Conservation (phyloP, 2,329 filamentous ascomycete species). For the Neofusicoccum sp. region DNA sequence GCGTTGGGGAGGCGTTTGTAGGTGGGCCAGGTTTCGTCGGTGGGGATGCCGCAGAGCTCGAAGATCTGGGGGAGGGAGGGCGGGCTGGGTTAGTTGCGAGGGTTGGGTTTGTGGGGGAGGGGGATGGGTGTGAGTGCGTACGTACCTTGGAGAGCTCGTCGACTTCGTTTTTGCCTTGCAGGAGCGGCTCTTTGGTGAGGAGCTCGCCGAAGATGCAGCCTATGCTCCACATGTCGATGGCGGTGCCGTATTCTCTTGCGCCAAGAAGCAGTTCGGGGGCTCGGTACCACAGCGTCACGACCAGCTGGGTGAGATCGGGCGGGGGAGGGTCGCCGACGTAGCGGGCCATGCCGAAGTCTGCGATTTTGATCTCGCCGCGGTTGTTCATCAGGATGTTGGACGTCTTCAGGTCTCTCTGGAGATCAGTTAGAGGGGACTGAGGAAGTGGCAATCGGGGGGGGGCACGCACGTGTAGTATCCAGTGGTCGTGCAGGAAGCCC, state of each 20-base stretch:
- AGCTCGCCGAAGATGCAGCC: slow-evolving; percentile 96
- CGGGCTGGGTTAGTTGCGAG: neutral
- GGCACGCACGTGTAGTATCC: slow-evolving; percentile 65
- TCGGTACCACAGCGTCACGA: slow-evolving; percentile 97
- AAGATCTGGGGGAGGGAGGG: slow-evolving; percentile 60
- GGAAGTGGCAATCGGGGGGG: slow-evolving; percentile 10
- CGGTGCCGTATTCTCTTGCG: slow-evolving; percentile 67
- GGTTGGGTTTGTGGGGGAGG: slow-evolving; percentile 21
- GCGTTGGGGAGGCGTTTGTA: slow-evolving; percentile 89
- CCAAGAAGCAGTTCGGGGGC: slow-evolving; percentile 87
- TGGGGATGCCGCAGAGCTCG: slow-evolving; percentile 81
- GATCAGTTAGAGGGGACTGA: neutral
- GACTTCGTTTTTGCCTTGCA: slow-evolving; percentile 90
- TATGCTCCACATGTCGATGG: slow-evolving; percentile 93
- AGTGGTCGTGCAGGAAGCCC: slow-evolving; percentile 80
- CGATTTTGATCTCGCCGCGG: slow-evolving; percentile 89
- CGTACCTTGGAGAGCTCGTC: slow-evolving; percentile 72
- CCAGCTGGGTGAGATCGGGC: slow-evolving; percentile 79
- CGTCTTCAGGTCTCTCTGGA: slow-evolving; percentile 82
- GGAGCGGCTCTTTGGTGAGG: slow-evolving; percentile 73
- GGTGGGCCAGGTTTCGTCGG: slow-evolving; percentile 76
- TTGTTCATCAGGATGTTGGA: slow-evolving; percentile 95
- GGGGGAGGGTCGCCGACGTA: slow-evolving; percentile 76
- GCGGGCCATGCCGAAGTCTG: slow-evolving; percentile 96
- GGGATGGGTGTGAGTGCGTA: neutral